Base-by-base conservation (phyloP, 2,329 filamentous ascomycete genomes). In the Fusarium citri region DNA sequence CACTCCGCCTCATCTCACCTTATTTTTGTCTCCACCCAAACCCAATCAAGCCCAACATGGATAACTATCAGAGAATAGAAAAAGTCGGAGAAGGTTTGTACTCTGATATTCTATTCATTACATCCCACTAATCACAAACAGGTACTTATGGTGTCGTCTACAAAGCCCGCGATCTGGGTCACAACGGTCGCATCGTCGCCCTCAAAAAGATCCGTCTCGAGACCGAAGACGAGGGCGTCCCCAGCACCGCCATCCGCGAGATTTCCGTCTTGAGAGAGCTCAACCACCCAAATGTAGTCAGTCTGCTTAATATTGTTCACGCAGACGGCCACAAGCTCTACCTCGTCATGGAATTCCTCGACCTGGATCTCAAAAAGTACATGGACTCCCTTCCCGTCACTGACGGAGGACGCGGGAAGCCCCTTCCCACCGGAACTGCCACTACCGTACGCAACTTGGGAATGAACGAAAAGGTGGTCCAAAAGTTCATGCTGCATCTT, bases 171-270 rank as follows among this genome's bases (percentile, higher is more conserved):
- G 94, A 97, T 80, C 90, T 97, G 58, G 89, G 88, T 67, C 91
- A 94, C 77, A 87, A 87, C 72, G 92, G 93, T 77, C 92, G 93
- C 75, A 96, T 97, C 74, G 94, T 97, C 68, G 94, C 94, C 16
- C 85, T 97, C 74, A 97, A 97, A 87, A 97, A 98, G 85, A 98
- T 97, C 76, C 92, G 94, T 69, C 91, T 97, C 74, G 94, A 97
- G 79, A 94, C 94, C 63, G 94, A 97, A 83, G 94, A 97, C 82
- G 94, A 97, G 79, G 94, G 94, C 72, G 94, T 97, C 16, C 94
- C 94, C 4, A 94, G 91, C 77, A 97, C 94, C 5, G 94, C 94
- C 72, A 97, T 97, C 76, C 94, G 94, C 74, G 94, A 97, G 80
- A 97, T 97, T 77, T 97, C 93, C 22, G 88, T 97, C 47, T 88